Conservation (phyloP, 2,329 filamentous ascomycete genomes). For the Xylariaceae sp. region DNA sequence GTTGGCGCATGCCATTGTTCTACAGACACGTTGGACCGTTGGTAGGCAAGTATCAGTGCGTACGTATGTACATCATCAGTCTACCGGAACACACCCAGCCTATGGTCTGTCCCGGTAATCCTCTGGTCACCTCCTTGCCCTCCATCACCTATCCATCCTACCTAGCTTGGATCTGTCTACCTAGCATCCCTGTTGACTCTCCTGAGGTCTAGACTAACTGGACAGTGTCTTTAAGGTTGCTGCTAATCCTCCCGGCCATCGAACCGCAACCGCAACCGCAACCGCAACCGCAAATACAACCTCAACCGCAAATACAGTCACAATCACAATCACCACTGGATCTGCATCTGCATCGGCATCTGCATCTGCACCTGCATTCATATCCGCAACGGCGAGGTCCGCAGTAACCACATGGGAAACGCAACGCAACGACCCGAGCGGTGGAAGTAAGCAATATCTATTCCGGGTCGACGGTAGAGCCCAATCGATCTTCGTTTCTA, state of each 20-base stretch:
- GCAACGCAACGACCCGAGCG: not conserved
- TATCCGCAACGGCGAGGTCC: not conserved
- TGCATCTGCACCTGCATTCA: not conserved
- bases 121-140: not conserved
- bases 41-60: not conserved
- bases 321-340: not conserved
- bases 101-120: not conserved
- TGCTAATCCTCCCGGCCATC: not conserved
- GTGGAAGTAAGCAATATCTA: not conserved
- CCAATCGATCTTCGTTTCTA: not conserved
- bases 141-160: not conserved
- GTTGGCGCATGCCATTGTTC: no score
- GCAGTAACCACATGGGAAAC: conserved; percentile 1
- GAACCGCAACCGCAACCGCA: not conserved
- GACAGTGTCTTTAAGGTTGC: not conserved
- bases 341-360: not conserved
- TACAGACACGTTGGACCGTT: not conserved
- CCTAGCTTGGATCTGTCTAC: no score
- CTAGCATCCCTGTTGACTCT: not conserved
- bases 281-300: not conserved
- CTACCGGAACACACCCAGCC: not conserved
- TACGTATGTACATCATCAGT: not conserved
- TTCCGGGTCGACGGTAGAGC: not conserved
- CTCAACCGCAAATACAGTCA: not conserved
- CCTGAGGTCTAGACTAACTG: not conserved